Conservation (phyloP, 1,139 yeast species). For the Pichia sp. region DNA sequence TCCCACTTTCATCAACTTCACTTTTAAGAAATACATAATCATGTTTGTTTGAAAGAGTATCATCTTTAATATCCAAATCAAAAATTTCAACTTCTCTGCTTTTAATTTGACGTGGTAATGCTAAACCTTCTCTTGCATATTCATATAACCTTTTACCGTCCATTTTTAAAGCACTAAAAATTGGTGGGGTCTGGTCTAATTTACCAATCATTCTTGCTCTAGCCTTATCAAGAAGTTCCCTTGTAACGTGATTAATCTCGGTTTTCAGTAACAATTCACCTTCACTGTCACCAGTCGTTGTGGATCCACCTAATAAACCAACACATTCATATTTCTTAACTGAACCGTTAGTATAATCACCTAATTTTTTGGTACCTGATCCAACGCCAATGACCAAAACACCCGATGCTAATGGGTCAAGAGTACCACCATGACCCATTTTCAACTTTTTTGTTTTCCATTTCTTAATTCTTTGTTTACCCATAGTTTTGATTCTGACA, state of each 20-base stretch:
- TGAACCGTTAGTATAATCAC: slow-evolving; percentile 63
- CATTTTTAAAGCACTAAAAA: slow-evolving; percentile 89
- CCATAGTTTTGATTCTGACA: slow-evolving; percentile 39
- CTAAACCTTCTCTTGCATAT: slow-evolving; percentile 84
- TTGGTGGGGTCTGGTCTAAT: slow-evolving; percentile 87
- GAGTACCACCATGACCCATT: slow-evolving; percentile 97
- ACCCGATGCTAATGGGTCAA: slow-evolving; percentile 93
- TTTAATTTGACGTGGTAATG: slow-evolving; percentile 76
- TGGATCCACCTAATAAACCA: slow-evolving; percentile 82
- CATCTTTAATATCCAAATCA: slow-evolving; percentile 47
- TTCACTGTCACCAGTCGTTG: slow-evolving; percentile 91
- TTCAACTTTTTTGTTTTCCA: slow-evolving; percentile 50
- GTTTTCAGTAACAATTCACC: slow-evolving; percentile 68
- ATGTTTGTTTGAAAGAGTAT: slow-evolving; percentile 52
- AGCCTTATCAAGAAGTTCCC: slow-evolving; percentile 44
- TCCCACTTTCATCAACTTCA: slow-evolving; percentile 47
- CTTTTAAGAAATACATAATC: slow-evolving; percentile 46
- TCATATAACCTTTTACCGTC: slow-evolving; percentile 92
- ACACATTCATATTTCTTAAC: slow-evolving; percentile 74
- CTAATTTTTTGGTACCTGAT: slow-evolving; percentile 75
- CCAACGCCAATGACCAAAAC: slow-evolving; percentile 90
- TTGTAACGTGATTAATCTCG: slow-evolving; percentile 51
- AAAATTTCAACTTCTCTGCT: slow-evolving; percentile 64
- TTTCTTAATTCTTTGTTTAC: slow-evolving; percentile 20
- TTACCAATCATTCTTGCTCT: slow-evolving; percentile 67